Evolutionary conservation across 169 alveolate genomes (phyloP).

Genomic region (Cryptosporidium meleagridis): DNA sequence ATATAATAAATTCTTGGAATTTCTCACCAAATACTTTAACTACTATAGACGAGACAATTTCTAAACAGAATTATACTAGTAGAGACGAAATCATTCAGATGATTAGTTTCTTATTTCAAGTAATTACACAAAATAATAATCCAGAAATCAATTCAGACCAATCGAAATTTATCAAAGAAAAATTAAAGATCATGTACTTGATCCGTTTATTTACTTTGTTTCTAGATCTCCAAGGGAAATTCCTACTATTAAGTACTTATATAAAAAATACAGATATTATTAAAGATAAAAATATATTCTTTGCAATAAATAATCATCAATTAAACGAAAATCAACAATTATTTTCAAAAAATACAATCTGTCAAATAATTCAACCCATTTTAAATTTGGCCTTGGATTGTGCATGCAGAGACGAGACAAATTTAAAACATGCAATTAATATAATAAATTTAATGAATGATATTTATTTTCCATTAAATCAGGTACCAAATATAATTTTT

Average conservation of each 20-base stretch:
- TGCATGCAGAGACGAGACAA: conserved; percentile 19
- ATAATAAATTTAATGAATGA: conserved; percentile 21
- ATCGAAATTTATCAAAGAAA: background rate
- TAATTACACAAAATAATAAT: background rate
- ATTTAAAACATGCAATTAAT: background rate
- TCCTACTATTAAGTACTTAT: background rate
- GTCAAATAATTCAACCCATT: conserved; percentile 15
- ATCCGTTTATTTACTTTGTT: conserved; percentile 8
- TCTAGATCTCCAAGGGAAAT: background rate
- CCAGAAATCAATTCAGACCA: background rate
- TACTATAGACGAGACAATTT: background rate
- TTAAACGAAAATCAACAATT: background rate
- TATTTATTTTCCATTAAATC: conserved; percentile 58
- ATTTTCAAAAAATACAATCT: background rate
- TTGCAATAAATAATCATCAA: background rate
- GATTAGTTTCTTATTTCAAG: background rate
- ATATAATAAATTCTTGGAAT: background rate
- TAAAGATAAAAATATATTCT: background rate
- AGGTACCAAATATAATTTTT: background rate
- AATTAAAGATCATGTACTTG: conserved; percentile 5
- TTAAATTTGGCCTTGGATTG: background rate
- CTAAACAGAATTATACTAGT: background rate
- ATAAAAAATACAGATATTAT: background rate
- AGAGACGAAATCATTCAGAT: background rate
- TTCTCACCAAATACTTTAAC: background rate